A percentile compares a stretch with the other conserved stretches of the same genome.
Conservation (phyloP, 2,329 filamentous ascomycete species). For the Stachybotrys elegans region DNA sequence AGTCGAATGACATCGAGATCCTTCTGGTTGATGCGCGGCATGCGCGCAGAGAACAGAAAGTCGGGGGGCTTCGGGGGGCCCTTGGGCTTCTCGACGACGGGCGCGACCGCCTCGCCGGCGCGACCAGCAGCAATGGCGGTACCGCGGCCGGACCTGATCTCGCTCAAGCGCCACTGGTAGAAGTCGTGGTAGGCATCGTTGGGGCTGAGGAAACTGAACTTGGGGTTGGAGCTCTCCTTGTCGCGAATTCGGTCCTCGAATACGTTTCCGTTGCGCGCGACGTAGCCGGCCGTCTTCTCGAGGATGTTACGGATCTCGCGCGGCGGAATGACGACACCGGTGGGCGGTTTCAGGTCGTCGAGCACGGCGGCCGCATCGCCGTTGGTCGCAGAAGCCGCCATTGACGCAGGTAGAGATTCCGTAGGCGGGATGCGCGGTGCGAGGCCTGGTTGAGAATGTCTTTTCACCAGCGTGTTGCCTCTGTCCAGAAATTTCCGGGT, state of each 20-base stretch:
- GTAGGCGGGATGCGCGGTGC: too few species aligned
- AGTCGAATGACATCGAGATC: constrained; percentile 72
- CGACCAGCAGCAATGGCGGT: constrained; percentile 73
- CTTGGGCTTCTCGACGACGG: constrained; percentile 58
- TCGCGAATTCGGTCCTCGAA: constrained; percentile 83
- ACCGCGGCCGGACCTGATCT: constrained; percentile 79
- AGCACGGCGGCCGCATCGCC: constrained; percentile 48
- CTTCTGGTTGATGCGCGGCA: constrained; percentile 95
- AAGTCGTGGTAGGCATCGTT: constrained; percentile 82
- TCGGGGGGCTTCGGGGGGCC: constrained; percentile 81
- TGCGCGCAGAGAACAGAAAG: constrained; percentile 90
- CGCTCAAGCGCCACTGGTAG: constrained; percentile 84
- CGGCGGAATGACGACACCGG: constrained; percentile 82
- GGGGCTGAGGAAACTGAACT: constrained; percentile 80
- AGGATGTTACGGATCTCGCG: constrained; percentile 80
- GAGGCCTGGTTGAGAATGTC: too few species aligned
- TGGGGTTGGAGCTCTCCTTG: constrained; percentile 79
- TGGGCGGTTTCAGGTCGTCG: constrained; percentile 71
- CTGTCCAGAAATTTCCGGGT: too few species aligned
- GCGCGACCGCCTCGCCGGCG: constrained; percentile 52
- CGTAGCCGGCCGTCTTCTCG: constrained; percentile 93
- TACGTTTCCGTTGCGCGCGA: constrained; percentile 61
- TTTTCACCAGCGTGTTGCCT: neutral
- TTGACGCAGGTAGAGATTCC: constrained; percentile 11
- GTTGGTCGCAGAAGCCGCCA: constrained; percentile 37